Base-by-base conservation (phyloP, 2,329 filamentous ascomycete species). In the Bipolaris victoriae region DNA sequence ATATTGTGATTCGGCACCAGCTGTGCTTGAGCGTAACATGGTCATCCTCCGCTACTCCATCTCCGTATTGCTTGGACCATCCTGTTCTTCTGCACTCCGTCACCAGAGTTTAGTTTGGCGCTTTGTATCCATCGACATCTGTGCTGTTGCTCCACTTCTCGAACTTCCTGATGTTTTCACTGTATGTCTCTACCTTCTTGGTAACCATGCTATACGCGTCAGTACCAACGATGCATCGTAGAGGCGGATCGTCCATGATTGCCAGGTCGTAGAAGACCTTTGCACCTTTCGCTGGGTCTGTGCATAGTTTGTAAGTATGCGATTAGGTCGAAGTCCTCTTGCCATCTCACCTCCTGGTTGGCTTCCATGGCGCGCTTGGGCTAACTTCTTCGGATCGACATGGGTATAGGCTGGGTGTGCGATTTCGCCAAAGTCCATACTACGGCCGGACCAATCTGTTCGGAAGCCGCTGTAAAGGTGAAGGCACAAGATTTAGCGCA, bases 181-280 rank as follows among this genome's bases (percentile, higher is more conserved):
- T 54, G 47, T 83, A 83, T 11, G 73, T 70, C 41, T 85, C 79
- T 20, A 85, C 76, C 73, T 86, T 86, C 0, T 71, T 65, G 61
- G 76, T 81, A 20, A 87, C 79, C 4, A 61, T 73, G 1, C 67
- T 64, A 67, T 81, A 86, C 0, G 82, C 82, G 70, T 86, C 84
- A 0, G 77, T 82, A 0, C 84, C 84, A 10, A 87, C 74, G 0
- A 83, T 77, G 13, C 83, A 78, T 29, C 84, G 74, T 7, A 86
- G 63, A 3, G 84, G 84, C 3, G 81, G 82, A 13, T 84, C 78
- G 11, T 82, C 65, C 77, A 83, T 79, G 36, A 80, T 76, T 1
- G 82, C 83, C 15, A 87, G 65, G 50, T 86, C 81, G 62, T 85
- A 84, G 74, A 85, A 84, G 0, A 78, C 78, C 20, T 78, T 72